phyloP scores from a whole-genome alignment of 164 flowering plant genomes.

The Umbellularia californica region DNA sequence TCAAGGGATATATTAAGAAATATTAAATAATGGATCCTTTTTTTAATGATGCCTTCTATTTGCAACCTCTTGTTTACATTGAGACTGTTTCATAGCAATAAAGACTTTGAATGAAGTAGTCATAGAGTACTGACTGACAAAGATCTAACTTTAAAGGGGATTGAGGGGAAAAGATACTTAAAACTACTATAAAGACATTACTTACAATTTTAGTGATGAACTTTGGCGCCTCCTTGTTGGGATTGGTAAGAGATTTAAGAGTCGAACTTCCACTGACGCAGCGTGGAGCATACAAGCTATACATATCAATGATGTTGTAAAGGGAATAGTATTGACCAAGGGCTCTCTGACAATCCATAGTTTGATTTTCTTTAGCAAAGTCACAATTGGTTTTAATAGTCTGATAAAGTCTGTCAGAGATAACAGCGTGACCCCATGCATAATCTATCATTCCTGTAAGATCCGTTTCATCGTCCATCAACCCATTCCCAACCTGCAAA shows the following conservation, averaged over 20 bases:
- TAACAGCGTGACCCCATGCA: conserved; percentile 80
- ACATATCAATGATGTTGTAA: conserved; percentile 69
- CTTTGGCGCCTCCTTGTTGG: conserved; percentile 40
- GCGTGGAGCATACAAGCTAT: conserved; percentile 59
- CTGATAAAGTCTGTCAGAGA: conserved; percentile 37
- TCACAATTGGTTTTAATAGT: background rate
- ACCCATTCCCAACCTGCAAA: conserved; percentile 71
- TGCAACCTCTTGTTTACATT: too few species aligned
- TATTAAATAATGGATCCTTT: too few species aligned
- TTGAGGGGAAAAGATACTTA: too few species aligned
- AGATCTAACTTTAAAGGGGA: too few species aligned
- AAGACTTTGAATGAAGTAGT: too few species aligned
- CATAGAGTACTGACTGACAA: too few species aligned
- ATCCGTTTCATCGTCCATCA: conserved; percentile 66
- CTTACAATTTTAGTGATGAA: conserved; percentile 38
- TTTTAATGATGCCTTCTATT: too few species aligned
- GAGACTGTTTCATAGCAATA: too few species aligned
- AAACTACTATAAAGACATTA: conserved; percentile 15
- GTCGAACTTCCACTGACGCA: conserved; percentile 22
- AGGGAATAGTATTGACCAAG: conserved; percentile 40
- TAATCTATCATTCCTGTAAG: conserved; percentile 66
- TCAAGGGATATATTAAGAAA: too few species aligned
- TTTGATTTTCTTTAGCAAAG: conserved; percentile 5
- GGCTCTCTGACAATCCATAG: conserved; percentile 25
- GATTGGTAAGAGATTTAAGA: conserved; percentile 9